Evolutionary conservation across 2,329 filamentous ascomycete genomes (phyloP).

Genomic region (Venturia nashicola): DNA sequence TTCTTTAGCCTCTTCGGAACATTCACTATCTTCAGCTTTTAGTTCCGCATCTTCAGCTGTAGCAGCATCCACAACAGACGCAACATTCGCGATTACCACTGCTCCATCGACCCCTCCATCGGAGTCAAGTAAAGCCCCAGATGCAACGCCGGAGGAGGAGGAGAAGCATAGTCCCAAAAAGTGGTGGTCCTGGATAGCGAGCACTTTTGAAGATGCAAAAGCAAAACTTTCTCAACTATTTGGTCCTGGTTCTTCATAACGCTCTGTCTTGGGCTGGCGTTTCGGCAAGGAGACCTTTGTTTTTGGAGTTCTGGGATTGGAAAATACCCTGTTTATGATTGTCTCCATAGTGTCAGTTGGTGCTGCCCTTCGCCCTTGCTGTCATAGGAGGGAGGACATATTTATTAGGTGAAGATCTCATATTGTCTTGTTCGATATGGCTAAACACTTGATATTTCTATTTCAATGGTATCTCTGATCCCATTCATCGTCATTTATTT

Average conservation of each 20-base stretch:
- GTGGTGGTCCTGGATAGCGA: conserved; percentile 7
- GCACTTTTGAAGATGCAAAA: conserved; percentile 5
- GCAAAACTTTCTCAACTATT: background rate
- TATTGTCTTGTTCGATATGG: background rate
- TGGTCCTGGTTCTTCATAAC: background rate
- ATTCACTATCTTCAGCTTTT: background rate
- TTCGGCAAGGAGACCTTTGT: background rate
- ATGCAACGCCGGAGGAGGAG: background rate
- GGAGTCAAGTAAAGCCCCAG: background rate
- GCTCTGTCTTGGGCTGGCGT: background rate
- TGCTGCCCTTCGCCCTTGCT: background rate
- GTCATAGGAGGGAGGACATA: background rate
- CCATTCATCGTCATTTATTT: background rate
- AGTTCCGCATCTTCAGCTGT: background rate
- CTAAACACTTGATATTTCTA: background rate
- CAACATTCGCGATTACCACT: background rate
- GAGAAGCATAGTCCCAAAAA: conserved; percentile 4
- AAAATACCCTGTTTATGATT: background rate
- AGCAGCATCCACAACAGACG: background rate
- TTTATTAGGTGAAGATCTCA: background rate
- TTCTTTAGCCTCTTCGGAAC: background rate
- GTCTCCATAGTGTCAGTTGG: background rate
- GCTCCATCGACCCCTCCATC: background rate
- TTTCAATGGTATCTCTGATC: background rate
- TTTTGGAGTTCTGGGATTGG: background rate